Evolutionary conservation across 352 stramenopile species (phyloP).

Genomic region (Globisporangium solare): DNA sequence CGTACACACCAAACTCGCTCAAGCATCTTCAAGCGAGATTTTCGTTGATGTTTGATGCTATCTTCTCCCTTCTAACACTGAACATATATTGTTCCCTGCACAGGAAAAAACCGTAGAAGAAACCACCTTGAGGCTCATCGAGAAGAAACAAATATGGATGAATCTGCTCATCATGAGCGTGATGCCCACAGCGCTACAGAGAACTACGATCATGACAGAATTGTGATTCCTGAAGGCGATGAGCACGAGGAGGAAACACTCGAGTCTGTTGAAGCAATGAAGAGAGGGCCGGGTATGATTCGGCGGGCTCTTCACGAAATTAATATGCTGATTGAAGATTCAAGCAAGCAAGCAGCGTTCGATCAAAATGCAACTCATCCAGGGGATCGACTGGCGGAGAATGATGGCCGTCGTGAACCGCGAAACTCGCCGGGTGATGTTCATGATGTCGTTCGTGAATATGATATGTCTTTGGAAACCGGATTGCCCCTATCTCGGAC

Average conservation of each 20-base stretch:
- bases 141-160: constrained; percentile 4
- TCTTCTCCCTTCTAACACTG: not conserved
- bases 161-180: constrained; percentile 5
- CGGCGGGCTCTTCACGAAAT: constrained; percentile 46
- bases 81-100: not conserved
- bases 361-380: not conserved
- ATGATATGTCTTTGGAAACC: constrained; percentile 43
- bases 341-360: constrained; percentile 11
- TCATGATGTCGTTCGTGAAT: constrained; percentile 40
- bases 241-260: constrained; percentile 20
- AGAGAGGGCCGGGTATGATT: constrained; percentile 33
- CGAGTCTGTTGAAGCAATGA: constrained; percentile 31
- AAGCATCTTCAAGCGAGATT: constrained; percentile 56
- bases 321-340: constrained; percentile 35
- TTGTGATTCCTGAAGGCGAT: constrained; percentile 11
- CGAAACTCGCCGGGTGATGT: constrained; percentile 25
- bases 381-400: not conserved
- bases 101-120: constrained; percentile 12
- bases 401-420: not conserved
- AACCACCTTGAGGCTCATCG: constrained; percentile 4
- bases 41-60: not conserved
- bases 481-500: constrained; percentile 51
- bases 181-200: constrained; percentile 11
- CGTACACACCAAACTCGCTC: constrained; percentile 66
- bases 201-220: constrained; percentile 5